Base-by-base conservation (phyloP, 192 early-diverging fungal species). In the Mortierella claussenii region DNA sequence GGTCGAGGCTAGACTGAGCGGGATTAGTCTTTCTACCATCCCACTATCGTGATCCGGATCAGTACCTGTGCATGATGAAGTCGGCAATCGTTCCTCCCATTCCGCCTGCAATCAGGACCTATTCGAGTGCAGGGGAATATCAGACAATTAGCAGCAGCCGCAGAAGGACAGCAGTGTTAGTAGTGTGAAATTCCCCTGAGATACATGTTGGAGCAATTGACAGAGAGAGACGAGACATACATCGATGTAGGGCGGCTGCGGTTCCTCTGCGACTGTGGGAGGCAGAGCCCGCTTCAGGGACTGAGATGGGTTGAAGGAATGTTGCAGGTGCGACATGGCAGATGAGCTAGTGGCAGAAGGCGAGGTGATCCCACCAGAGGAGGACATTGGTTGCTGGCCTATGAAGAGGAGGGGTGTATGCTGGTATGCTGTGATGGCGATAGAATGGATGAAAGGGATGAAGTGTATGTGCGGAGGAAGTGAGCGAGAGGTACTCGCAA, bases 1-100 rank as follows among this genome's bases (percentile, higher is more conserved):
- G n/a, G n/a, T n/a, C n/a, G n/a, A n/a, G n/a, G n/a, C n/a, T n/a
- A n/a, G n/a, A n/a, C n/a, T n/a, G n/a, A n/a, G n/a, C n/a, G n/a
- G n/a, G n/a, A n/a, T n/a, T n/a, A n/a, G n/a, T n/a, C n/a, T n/a
- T n/a, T n/a, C n/a, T n/a, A n/a, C n/a, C n/a, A n/a, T n/a, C n/a
- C n/a, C n/a, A n/a, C n/a, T n/a, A n/a, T n/a, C n/a, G n/a, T n/a
- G n/a, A n/a, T n/a, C n/a, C n/a, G n/a, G n/a, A n/a, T n/a, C n/a
- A n/a, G n/a, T 81, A 87, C 85, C 85, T 87, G 57, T 87, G 85
- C 85, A 80, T 67, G 50, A 81, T 56, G 65, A 83, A 83, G 66
- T 86, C 84, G 4, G 84, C 84, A 15, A 79, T 66, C 2, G 83
- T 80, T 28, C 85, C 85, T 60, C 85, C 85, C 34, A 86, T 59